Percentiles rank a stretch among this genome's conserved stretches.
These are phyloP conservation scores for Meyerozyma smithsonii DNA, from an alignment of 1,139 yeast species.

Conservation along the genomic window DNA sequence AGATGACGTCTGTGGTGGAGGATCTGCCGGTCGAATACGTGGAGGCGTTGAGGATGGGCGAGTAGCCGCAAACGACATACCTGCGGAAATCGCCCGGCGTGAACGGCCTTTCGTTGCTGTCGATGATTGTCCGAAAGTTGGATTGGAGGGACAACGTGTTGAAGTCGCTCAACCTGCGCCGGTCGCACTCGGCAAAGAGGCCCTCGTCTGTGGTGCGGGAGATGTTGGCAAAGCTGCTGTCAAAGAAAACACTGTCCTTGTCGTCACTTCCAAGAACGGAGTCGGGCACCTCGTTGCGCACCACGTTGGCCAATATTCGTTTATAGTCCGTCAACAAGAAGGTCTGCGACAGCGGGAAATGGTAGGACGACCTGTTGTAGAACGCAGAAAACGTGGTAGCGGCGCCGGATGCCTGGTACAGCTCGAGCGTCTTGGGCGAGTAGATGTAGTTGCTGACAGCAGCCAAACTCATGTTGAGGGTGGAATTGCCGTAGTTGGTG, in stretches of 20 bases:
- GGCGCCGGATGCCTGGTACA: neutral
- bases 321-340: constrained; percentile 40
- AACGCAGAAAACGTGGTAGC: neutral
- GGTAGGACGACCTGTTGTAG: constrained; percentile 6
- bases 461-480: constrained; percentile 22
- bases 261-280: constrained; percentile 4
- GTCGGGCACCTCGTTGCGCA: constrained; percentile 21
- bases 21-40: constrained; percentile 13
- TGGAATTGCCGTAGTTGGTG: constrained; percentile 21
- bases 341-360: constrained; percentile 13
- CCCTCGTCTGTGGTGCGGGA: neutral
- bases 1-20: constrained; percentile 5
- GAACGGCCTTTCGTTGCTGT: constrained; percentile 26
- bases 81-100: constrained; percentile 25
- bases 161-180: neutral
- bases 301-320: constrained; percentile 37
- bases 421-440: constrained; percentile 22
- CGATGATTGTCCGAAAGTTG: constrained; percentile 39
- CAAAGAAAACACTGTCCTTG: neutral
- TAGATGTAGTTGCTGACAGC: constrained; percentile 19
- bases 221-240: neutral
- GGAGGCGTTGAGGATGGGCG: constrained; percentile 51
- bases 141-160: constrained; percentile 11
- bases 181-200: neutral
- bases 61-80: constrained; percentile 50